A percentile compares a stretch with the other conserved stretches of the same genome.
These are phyloP conservation scores for Eimeria brunetti DNA, from an alignment of 169 alveolate genomes.

Conservation along the genomic window DNA sequence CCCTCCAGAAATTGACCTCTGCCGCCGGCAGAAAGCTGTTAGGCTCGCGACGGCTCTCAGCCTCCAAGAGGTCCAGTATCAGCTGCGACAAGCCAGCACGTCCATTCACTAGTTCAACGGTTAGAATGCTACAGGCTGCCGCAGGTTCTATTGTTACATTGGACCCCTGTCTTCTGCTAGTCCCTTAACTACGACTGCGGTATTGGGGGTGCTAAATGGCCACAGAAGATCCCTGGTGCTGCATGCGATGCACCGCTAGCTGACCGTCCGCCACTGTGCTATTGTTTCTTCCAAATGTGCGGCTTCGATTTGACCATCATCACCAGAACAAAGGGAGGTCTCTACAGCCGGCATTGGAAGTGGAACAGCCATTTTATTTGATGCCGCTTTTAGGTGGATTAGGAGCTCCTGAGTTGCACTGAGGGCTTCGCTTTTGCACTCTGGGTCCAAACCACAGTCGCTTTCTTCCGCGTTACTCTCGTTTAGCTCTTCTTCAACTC, in stretches of 20 bases:
- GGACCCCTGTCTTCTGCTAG: background rate
- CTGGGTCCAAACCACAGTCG: background rate
- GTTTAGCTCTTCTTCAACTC: background rate
- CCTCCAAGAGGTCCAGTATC: constrained; percentile 23
- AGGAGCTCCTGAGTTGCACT: constrained; percentile 36
- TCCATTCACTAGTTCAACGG: background rate
- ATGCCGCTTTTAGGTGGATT: constrained; percentile 19
- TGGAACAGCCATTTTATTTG: constrained; percentile 10
- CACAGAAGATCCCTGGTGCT: background rate
- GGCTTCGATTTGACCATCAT: background rate
- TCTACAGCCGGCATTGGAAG: constrained; percentile 40
- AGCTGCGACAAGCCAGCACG: constrained; percentile 15
- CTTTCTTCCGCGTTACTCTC: background rate
- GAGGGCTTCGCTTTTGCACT: constrained; percentile 29
- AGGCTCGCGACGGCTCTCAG: constrained; percentile 21
- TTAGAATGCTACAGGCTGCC: background rate
- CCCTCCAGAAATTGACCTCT: constrained; percentile 55
- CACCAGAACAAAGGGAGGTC: background rate
- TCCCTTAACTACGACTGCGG: too few species aligned
- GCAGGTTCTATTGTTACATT: background rate
- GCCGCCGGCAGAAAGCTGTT: constrained; percentile 2
- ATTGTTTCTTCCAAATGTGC: constrained; percentile 33
- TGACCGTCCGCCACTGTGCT: constrained; percentile 16
- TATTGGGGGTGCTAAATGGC: too few species aligned
- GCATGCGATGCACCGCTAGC: background rate